Evolutionary conservation across 768 basidiomycete species (phyloP), one percentile per base, ranked within the genome.

Genomic region (Rhodocollybia butyracea): DNA sequence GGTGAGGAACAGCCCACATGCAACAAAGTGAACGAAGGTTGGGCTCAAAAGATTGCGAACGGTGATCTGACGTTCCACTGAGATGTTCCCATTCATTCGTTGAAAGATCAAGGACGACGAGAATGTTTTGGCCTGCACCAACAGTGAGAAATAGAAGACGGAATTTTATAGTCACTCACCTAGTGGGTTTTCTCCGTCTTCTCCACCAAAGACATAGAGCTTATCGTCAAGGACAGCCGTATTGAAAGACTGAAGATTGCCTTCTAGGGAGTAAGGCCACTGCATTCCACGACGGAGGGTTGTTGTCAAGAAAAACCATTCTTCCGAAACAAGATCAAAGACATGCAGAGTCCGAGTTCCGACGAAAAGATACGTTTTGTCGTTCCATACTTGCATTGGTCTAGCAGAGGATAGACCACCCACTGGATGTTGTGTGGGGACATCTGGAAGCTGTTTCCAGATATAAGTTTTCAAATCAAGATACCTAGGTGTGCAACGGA

Each of bases 311-410:
- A 26, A 21, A 13, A 56, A 51, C 68, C 68, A 68, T 11, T 21
- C 51, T 42, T 65, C 63, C 3, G 48, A 58, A 19, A 41, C 52
- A 27, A 69, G 62, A 52, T 69, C 66, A 48, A 66, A 63, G 38
- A 55, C 59, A 21, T 61, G 61, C 26, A 66, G 46, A 0, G 6
- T 50, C 1, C 36, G 42, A n/a, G 22, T 27, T 8, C 67, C 66
- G 24, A 50, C 34, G 61, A 63, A 68, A 15, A 64, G 45, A 51
- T 66, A 68, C 10, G 61, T 67, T 40, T 60, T 63, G 45, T 59
- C 48, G 5, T 54, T 43, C 45, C 62, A 50, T 1, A 68, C 57
- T 24, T 26, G 48, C 30, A 36, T 51, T 7, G 48, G 48, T 26
- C 48, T 26, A 17, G 24, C 32, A 15, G 48, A 51, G 11, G 48